Evolutionary conservation across 108 stramenopile species (phyloP).

Genomic region (Stephanodiscus triporus): DNA sequence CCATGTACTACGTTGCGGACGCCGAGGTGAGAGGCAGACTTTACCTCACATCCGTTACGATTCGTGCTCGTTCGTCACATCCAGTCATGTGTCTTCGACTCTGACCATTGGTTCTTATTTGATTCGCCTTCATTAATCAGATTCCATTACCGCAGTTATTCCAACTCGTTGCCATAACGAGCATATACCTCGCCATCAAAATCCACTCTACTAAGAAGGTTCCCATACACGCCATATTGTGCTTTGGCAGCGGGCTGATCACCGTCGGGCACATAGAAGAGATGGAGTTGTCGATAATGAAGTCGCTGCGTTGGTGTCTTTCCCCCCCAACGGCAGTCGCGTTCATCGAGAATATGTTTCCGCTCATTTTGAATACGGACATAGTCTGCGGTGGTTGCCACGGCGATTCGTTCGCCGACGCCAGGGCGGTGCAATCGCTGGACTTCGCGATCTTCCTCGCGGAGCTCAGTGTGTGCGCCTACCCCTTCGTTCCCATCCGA

Average conservation of each 20-base stretch:
- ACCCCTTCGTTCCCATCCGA: conserved; percentile 18
- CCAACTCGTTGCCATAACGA: conserved; percentile 27
- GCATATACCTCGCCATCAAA: conserved; percentile 36
- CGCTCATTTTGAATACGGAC: conserved; percentile 8
- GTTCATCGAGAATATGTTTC: conserved; percentile 30
- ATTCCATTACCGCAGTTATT: conserved; percentile 9
- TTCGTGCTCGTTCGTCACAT: too few species aligned
- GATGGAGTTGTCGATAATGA: conserved; percentile 31
- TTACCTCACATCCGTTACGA: too few species aligned
- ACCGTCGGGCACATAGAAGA: conserved; percentile 13
- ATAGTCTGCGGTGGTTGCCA: too few species aligned
- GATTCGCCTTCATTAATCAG: too few species aligned
- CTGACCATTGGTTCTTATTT: too few species aligned
- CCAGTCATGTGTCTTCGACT: too few species aligned
- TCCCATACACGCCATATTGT: conserved; percentile 11
- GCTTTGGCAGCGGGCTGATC: conserved; percentile 16
- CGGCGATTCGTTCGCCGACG: neutral
- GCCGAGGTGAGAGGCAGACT: neutral
- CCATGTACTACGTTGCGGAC: conserved; percentile 19
- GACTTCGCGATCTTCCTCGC: conserved; percentile 29
- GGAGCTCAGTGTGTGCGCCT: too few species aligned
- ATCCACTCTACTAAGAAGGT: conserved; percentile 25
- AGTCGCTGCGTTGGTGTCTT: conserved; percentile 26
- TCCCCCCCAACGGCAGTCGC: conserved; percentile 24
- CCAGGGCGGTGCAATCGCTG: neutral